Evolutionary conservation across 2,329 filamentous ascomycete species (phyloP), one percentile per base, ranked within the genome.

Genomic region (Rhynchosporium agropyri): DNA sequence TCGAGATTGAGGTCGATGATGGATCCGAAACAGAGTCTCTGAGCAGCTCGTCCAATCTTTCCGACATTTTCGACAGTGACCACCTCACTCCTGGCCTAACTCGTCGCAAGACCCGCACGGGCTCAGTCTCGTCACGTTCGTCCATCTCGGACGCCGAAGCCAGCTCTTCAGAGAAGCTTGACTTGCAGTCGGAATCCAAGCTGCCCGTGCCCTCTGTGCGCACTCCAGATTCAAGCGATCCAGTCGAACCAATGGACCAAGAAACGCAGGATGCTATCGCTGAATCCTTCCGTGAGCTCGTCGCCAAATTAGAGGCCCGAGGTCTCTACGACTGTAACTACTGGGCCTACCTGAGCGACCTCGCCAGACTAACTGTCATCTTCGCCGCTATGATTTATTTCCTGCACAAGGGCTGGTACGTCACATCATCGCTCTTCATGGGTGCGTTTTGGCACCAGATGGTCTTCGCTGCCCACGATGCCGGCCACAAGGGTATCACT

Each of bases 401-500:
- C 1, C 75, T 88, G 2, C 74, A 75, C 62, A 71, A 74, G 38
- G 77, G 78, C 45, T 88, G 84, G 83, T 88, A 85, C 72, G 72
- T 83, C 58, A 79, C 80, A 1, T 86, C 84, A 3, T 83, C 84
- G 42, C 31, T 81, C 20, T 85, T 83, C 66, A 73, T 89, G n/a
- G 86, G 86, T 3, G 61, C 84, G 13, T 87, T 88, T 72, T 88
- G 85, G 84, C 85, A 88, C 69, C 86, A 88, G 76, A 83, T 89
- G 76, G 87, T 89, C 83, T 89, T 89, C 74, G 81, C 82, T 0
- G 86, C 85, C 3, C 86, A 89, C 70, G 86, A 89, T 68, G 85
- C 85, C 9, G 86, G 84, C 2, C 86, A 88, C 70, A 78, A 81
- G 33, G 85, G 83, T 64, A 88, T 89, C 64, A 87, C 86, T 0